phyloP scores from a whole-genome alignment of 208 protist genomes.

The Acanthamoeba sp. region DNA sequence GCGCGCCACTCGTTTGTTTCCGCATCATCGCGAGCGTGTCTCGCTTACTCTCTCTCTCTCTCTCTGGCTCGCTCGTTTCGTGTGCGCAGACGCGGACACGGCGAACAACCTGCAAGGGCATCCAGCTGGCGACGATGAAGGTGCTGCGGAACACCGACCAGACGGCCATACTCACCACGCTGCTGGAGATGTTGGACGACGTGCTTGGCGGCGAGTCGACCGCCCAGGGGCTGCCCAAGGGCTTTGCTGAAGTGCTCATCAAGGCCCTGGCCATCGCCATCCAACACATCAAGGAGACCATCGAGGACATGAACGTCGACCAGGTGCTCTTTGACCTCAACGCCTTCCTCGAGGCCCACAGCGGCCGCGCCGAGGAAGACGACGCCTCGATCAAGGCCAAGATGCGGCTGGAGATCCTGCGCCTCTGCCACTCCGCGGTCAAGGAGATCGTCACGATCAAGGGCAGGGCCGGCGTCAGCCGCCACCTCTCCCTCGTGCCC shows the following conservation, averaged over 20 bases:
- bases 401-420: background rate
- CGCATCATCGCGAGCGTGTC: background rate
- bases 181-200: constrained; percentile 48
- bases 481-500: background rate
- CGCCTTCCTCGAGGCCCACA: constrained; percentile 40
- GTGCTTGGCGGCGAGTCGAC: background rate
- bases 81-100: constrained; percentile 25
- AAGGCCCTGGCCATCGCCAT: constrained; percentile 66
- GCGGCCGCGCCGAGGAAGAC: background rate
- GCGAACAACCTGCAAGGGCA: constrained; percentile 70
- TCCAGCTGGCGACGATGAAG: constrained; percentile 57
- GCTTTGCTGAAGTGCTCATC: constrained; percentile 67
- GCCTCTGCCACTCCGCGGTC: constrained; percentile 1
- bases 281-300: constrained; percentile 45
- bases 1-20: background rate
- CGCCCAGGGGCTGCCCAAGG: background rate
- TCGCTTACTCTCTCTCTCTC: background rate
- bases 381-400: background rate
- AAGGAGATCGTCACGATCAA: constrained; percentile 72
- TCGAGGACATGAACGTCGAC: constrained; percentile 50
- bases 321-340: constrained; percentile 65
- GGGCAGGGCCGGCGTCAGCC: background rate
- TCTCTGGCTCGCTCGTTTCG: too few relatives aligned
- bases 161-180: constrained; percentile 64
- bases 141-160: constrained; percentile 68